Percentiles rank a stretch among this genome's conserved stretches.
phyloP scores from a whole-genome alignment of 2,329 filamentous ascomycete species.

The Aureobasidium uvarum region DNA sequence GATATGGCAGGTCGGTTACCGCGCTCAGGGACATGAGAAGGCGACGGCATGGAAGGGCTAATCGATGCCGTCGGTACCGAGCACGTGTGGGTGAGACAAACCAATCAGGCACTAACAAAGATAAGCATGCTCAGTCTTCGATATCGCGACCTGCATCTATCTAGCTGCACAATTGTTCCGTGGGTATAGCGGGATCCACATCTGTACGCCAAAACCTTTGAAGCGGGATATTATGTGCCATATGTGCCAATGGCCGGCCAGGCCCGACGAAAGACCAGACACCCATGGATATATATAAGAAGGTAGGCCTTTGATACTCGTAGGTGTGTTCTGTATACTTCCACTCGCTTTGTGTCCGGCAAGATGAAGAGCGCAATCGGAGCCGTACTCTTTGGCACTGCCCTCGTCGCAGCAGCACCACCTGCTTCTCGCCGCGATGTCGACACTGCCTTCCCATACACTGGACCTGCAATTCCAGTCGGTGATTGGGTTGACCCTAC shows the following conservation, averaged over 20 bases:
- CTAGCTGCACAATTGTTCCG: constrained; percentile 2
- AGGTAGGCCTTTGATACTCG: not conserved
- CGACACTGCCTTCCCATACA: constrained; percentile 50
- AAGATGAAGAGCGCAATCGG: constrained; percentile 23
- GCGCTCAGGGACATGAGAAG: not conserved
- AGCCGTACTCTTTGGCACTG: constrained; percentile 15
- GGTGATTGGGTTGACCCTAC: constrained; percentile 54
- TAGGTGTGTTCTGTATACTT: not conserved
- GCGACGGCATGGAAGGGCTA: not conserved
- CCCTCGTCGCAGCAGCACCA: constrained; percentile 17
- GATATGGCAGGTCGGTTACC: constrained; percentile 8
- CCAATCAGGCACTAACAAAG: constrained; percentile 10
- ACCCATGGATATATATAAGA: constrained; percentile 6
- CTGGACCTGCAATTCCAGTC: constrained; percentile 49
- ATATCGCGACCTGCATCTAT: constrained; percentile 15
- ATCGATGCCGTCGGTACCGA: constrained; percentile 20
- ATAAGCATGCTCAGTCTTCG: constrained; percentile 17
- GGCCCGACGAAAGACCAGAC: not conserved
- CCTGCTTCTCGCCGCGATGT: constrained; percentile 34
- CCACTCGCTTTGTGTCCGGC: not conserved
- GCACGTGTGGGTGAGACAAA: not conserved
- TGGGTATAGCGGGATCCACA: not conserved
- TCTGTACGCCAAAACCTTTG: not conserved
- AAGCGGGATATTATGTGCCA: not conserved
- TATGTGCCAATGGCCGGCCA: not conserved